Conservation (phyloP, 768 basidiomycete species). For the Rhodocollybia butyracea region DNA sequence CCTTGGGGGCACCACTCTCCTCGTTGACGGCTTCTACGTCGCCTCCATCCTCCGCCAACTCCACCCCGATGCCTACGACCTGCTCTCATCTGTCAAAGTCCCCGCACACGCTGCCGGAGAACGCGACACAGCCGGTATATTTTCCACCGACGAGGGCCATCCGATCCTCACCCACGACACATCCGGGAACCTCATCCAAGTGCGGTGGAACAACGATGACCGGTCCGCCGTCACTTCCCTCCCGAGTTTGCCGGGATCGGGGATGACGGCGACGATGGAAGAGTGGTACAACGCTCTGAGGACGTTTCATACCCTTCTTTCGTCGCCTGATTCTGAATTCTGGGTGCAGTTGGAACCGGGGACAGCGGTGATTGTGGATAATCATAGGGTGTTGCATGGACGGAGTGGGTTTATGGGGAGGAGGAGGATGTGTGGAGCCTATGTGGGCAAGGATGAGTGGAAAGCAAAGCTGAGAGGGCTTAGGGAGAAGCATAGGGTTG, state of each 20-base stretch:
- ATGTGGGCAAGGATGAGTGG: constrained; percentile 90
- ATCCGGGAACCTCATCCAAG: constrained; percentile 63
- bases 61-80: constrained; percentile 65
- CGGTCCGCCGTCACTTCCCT: constrained; percentile 65
- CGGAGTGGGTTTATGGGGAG: constrained; percentile 87
- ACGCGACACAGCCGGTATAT: constrained; percentile 47
- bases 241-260: neutral
- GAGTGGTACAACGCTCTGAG: constrained; percentile 77
- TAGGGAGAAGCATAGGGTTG: no score
- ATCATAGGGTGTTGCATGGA: constrained; percentile 92
- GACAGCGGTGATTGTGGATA: constrained; percentile 86
- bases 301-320: constrained; percentile 72
- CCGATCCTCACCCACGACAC: constrained; percentile 72
- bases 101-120: constrained; percentile 92
- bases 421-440: constrained; percentile 94
- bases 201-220: constrained; percentile 96
- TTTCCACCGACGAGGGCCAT: constrained; percentile 56
- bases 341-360: constrained; percentile 91
- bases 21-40: constrained; percentile 94
- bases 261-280: neutral
- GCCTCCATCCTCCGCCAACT: constrained; percentile 75
- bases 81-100: constrained; percentile 66
- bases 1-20: constrained; percentile 81
- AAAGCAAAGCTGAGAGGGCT: constrained; percentile 72
- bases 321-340: constrained; percentile 81